Evolutionary conservation across 1,139 yeast genomes (phyloP).

Genomic region (Debaryomyces psychrophilus): DNA sequence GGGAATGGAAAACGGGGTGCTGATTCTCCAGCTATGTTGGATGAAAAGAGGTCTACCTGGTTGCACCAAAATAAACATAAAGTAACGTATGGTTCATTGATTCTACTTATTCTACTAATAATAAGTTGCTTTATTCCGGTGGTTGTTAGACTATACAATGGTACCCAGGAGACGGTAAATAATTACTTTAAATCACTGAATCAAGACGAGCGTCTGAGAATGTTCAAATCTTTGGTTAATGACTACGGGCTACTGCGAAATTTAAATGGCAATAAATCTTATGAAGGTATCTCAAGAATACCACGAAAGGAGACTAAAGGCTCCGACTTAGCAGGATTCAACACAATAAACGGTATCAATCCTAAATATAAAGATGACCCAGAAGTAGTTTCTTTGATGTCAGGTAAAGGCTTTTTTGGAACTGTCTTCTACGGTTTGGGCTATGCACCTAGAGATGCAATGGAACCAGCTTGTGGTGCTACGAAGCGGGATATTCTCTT

Average conservation of each 20-base stretch:
- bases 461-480: constrained; percentile 57
- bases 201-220: constrained; percentile 10
- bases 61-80: constrained; percentile 10
- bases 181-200: constrained; percentile 20
- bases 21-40: background rate
- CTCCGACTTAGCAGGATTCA: constrained; percentile 15
- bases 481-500: constrained; percentile 50
- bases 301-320: constrained; percentile 11
- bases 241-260: constrained; percentile 4
- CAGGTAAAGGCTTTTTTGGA: constrained; percentile 25
- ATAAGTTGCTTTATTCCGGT: constrained; percentile 27
- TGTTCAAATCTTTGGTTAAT: constrained; percentile 12
- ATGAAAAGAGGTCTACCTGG: background rate
- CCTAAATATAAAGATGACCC: constrained; percentile 30
- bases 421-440: constrained; percentile 57
- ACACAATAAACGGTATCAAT: constrained; percentile 29
- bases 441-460: constrained; percentile 57
- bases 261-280: background rate
- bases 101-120: constrained; percentile 18
- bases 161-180: constrained; percentile 24
- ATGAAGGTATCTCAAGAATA: background rate
- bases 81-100: constrained; percentile 12
- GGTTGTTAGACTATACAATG: constrained; percentile 23
- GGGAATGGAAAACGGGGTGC: background rate
- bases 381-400: constrained; percentile 36